Evolutionary conservation across 202 grass and related monocot genomes (phyloP), one percentile per base, ranked within the genome.

Genomic region (Zoysia matrella): DNA sequence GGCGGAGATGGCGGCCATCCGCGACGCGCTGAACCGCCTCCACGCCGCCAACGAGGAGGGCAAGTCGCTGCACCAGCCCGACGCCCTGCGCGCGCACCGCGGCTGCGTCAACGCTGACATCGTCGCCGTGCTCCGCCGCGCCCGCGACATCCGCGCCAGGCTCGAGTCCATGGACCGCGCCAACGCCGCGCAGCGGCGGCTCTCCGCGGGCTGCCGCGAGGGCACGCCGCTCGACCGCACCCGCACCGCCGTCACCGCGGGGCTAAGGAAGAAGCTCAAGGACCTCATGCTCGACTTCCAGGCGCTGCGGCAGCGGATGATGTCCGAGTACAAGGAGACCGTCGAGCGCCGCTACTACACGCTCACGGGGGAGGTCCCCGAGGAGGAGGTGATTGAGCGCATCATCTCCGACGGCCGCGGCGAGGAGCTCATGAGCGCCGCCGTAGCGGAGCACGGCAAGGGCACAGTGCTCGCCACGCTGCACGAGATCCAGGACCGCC

Each of bases 221-320:
- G 94, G 94, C 63, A 94, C 94, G 51, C 83, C 92, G 3, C 86
- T 94, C 41, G 94, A 97, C 75, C 91, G 94, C 74, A 97, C 92
- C 49, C 88, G 94, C 69, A 94, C 94, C 46, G 70, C 88, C 65
- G 90, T 97, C 71, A 89, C 94, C 65, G 83, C 91, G 48, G 94
- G 90, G 0, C 92, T 97, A 22, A 82, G 92, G 67, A 92, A 89
- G 88, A 92, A 89, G 85, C 83, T 97, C 79, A 90, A 89, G 62
- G 94, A 93, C 62, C 77, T 97, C 74, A 97, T 97, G 94, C 89
- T 94, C 84, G 92, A 97, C 70, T 94, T 97, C 87, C 94, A 97
- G 88, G 81, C 86, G 80, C 86, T 97, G 52, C 84, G 94, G 47
- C 92, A 97, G 88, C 86, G 87, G 71, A 92, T 92, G 74, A 93